Evolutionary conservation across 768 basidiomycete genomes (phyloP).

Genomic region (Leucocoprinus sp.): DNA sequence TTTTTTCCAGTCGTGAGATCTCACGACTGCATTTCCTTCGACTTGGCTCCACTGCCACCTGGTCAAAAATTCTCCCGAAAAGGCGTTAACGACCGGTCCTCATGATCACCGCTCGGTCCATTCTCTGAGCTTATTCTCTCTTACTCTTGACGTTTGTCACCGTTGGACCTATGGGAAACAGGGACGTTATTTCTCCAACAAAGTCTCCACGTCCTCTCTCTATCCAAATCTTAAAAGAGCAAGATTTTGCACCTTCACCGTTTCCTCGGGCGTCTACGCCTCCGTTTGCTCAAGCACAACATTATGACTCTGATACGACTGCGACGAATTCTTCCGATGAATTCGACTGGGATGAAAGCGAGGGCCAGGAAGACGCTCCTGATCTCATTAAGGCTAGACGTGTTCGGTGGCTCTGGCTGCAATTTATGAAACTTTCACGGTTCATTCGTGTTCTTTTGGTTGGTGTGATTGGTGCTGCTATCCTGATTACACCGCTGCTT

Average conservation of each 20-base stretch:
- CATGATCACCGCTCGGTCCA: neutral
- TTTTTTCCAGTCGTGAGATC: conserved; percentile 3
- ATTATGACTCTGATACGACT: conserved; percentile 35
- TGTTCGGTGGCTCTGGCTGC: conserved; percentile 52
- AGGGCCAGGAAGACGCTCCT: conserved; percentile 24
- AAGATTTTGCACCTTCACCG: conserved; percentile 15
- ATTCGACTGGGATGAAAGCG: conserved; percentile 69
- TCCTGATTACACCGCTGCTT: conserved; percentile 63
- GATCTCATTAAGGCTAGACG: conserved; percentile 44
- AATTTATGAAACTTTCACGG: conserved; percentile 59
- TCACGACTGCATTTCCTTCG: conserved; percentile 1
- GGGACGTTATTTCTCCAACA: conserved; percentile 7
- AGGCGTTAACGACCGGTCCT: neutral
- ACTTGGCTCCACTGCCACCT: neutral
- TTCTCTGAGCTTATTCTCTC: neutral
- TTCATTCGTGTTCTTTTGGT: conserved; percentile 51
- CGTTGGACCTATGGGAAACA: conserved; percentile 10
- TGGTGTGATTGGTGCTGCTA: conserved; percentile 47
- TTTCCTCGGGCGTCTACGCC: conserved; percentile 1
- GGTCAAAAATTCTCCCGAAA: neutral
- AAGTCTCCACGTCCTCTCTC: conserved; percentile 2
- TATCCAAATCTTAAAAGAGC: conserved; percentile 13
- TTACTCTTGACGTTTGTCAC: conserved; percentile 1
- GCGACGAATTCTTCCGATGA: conserved; percentile 59
- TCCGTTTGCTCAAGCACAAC: conserved; percentile 8